phyloP scores from a whole-genome alignment of 2,329 filamentous ascomycete species.

The Aspergillus luchuensis region DNA sequence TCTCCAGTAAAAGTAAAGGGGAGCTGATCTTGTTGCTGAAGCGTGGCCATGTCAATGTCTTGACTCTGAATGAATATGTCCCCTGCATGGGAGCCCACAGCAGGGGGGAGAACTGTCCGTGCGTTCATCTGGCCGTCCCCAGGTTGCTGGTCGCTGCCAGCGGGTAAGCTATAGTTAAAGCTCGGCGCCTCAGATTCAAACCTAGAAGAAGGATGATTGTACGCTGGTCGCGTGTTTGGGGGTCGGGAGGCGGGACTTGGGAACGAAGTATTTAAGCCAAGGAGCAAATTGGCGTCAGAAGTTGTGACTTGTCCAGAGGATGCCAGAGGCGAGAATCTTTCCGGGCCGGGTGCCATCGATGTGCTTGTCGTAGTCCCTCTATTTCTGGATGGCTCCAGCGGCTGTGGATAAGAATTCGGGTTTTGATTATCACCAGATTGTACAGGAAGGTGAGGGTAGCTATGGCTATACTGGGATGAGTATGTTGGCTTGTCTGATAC shows the following conservation, averaged over 20 bases:
- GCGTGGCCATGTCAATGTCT: slow-evolving; percentile 71
- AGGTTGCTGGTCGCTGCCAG: slow-evolving; percentile 20
- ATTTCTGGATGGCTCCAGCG: slow-evolving; percentile 35
- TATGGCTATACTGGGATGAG: slow-evolving; percentile 35
- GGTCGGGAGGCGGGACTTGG: slow-evolving; percentile 23
- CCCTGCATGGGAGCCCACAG: slow-evolving; percentile 22
- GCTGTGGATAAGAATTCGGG: slow-evolving; percentile 32
- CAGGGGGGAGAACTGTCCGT: slow-evolving; percentile 23
- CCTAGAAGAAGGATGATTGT: slow-evolving; percentile 23
- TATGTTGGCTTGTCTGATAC: slow-evolving; percentile 31
- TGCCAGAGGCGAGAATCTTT: slow-evolving; percentile 37
- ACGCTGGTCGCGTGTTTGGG: slow-evolving; percentile 27
- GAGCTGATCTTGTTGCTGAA: slow-evolving; percentile 48
- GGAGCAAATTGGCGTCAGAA: slow-evolving; percentile 44
- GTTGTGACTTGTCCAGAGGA: slow-evolving; percentile 45
- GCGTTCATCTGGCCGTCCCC: slow-evolving; percentile 21
- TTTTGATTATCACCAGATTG: slow-evolving; percentile 22
- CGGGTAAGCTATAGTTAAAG: slow-evolving; percentile 28
- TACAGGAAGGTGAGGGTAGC: slow-evolving; percentile 29
- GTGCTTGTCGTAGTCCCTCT: slow-evolving; percentile 23
- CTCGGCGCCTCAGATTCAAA: slow-evolving; percentile 24
- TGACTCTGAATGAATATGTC: slow-evolving; percentile 73
- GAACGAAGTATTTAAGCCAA: slow-evolving; percentile 54
- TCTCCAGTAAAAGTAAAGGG: slow-evolving; percentile 53
- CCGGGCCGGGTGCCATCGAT: slow-evolving; percentile 22